Conservation (phyloP, 78 protist genomes). For the Paulinella micropora region DNA sequence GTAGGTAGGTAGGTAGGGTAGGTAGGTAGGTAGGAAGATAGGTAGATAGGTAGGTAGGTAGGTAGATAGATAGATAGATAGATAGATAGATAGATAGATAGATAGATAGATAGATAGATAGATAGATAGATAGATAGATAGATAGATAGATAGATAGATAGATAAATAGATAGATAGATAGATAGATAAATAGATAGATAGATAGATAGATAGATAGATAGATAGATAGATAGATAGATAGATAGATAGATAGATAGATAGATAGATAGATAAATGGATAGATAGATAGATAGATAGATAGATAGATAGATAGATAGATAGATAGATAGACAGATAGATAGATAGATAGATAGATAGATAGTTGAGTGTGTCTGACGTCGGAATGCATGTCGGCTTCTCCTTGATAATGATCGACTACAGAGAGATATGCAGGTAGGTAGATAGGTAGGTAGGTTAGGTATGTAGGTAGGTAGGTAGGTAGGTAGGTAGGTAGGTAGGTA, state of each 20-base stretch:
- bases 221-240: neutral
- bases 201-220: conserved; percentile 38
- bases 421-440: too few relatives aligned
- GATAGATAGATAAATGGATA: neutral
- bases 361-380: too few relatives aligned
- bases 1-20: too few relatives aligned
- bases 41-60: neutral
- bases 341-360: neutral
- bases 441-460: too few relatives aligned
- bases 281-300: neutral
- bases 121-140: neutral
- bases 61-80: neutral
- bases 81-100: neutral
- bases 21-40: neutral
- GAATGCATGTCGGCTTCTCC: too few relatives aligned
- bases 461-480: too few relatives aligned
- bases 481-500: too few relatives aligned
- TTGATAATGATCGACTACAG: too few relatives aligned
- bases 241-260: neutral
- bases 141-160: neutral
- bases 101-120: neutral
- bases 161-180: neutral
- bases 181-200: neutral
- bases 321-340: neutral
- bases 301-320: neutral